Evolutionary conservation across 371 early-diverging fungal genomes (phyloP), one percentile per base, ranked within the genome.

Genomic region (Syncephalastrum contaminatum): DNA sequence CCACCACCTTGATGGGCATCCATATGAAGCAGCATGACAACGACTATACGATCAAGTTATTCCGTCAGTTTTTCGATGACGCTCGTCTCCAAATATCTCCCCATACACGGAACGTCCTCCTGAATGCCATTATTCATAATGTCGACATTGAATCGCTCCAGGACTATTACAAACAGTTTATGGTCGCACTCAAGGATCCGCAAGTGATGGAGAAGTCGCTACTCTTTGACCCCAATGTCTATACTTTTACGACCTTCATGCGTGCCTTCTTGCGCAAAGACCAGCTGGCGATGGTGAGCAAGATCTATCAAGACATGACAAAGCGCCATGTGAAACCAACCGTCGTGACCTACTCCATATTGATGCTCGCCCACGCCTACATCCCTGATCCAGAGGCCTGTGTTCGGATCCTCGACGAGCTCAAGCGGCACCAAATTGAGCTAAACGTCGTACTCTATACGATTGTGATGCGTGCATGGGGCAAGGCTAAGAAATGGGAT

Each of bases 391-490:
- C 78, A 14, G 56, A 72, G 25, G 51, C 72, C 4, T 77, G 78
- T 39, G 42, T 40, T 4, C 43, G 53, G 21, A 77, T 77, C 4
- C 49, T 74, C 24, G 25, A 61, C 3, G 69, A 74, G 49, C 48
- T 77, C 20, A 72, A 64, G 40, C 51, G 42, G 0, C 54, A 46
- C 20, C 56, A 58, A 2, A 20, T 75, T 22, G 50, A 67, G 39
- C 40, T 66, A 1, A 78, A 74, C 53, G 73, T 62, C 27, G 68
- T 69, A 2, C 24, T 63, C 8, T 78, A 78, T 55, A 78, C 73
- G 15, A 78, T 78, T 53, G 58, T 67, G 1, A 75, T 78, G 70
- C 66, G 73, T 21, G 75, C 75, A 2, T 78, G 73, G 73, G 75
- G 67, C 5, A 74, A 75, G 45, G 67, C 71, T 16, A 69, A 70